A percentile compares a stretch with the other conserved stretches of the same genome.
Evolutionary conservation across 140 eudicot species (phyloP).

Genomic region (Flaveria floridana): DNA sequence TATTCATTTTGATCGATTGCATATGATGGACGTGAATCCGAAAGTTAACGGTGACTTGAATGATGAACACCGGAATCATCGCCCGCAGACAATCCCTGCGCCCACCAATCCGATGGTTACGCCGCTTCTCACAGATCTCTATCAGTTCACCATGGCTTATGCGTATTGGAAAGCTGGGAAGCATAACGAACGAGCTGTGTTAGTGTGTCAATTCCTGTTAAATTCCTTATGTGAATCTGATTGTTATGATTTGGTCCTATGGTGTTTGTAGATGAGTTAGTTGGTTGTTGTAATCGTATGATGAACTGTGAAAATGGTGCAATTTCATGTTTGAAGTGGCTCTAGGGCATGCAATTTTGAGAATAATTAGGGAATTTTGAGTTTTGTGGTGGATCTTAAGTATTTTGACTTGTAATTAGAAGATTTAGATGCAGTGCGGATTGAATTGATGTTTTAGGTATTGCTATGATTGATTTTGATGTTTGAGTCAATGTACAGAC

Average conservation of each 20-base stretch:
- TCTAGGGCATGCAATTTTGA: slow-evolving; percentile 8
- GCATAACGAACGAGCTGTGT: slow-evolving; percentile 91
- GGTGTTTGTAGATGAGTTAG: background rate
- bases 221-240: background rate
- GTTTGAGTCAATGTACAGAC: slow-evolving; percentile 11
- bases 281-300: slow-evolving; percentile 9
- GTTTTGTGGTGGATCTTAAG: background rate
- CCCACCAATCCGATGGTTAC: slow-evolving; percentile 98
- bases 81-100: slow-evolving; percentile 30
- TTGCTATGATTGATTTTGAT: background rate
- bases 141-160: slow-evolving; percentile 98
- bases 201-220: slow-evolving; percentile 19
- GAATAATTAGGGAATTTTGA: slow-evolving; percentile 10
- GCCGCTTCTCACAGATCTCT: slow-evolving; percentile 79
- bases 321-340: slow-evolving; percentile 4
- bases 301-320: background rate
- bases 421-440: background rate
- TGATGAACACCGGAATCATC: slow-evolving; percentile 27
- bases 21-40: slow-evolving; percentile 28
- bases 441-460: slow-evolving; percentile 10
- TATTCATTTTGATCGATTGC: background rate
- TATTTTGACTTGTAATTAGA: background rate
- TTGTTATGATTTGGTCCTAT: background rate
- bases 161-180: slow-evolving; percentile 99
- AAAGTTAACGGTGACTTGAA: slow-evolving; percentile 37